Base-by-base conservation (phyloP, 2,329 filamentous ascomycete species). In the Dothidotthia symphoricarpi region DNA sequence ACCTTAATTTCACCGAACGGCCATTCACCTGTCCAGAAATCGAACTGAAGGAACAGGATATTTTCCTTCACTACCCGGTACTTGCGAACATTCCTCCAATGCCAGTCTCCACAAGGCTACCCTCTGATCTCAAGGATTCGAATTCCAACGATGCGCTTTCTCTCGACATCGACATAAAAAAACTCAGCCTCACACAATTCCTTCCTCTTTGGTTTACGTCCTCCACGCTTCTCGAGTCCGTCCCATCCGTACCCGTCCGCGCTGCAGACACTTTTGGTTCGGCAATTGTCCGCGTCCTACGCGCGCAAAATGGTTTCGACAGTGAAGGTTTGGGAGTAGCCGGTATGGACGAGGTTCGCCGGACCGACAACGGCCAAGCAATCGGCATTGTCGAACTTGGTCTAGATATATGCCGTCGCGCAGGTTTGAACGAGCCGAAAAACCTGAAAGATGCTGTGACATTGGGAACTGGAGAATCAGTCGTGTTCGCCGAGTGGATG, bases 301-400 rank as follows among this genome's bases (percentile, higher is more conserved):
- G 70, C 8, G 61, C 67, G 9, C 64, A 73, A 38, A 56, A 56
- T 29, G 69, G 69, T 4, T 71, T 73, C 29, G 52, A 45, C 6
- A 45, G 53, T n/a, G 66, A 69, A 40, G 55, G 57, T 1, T 43
- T 53, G 13, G 55, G 60, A 3, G 65, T 69, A 3, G 62, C 61
- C 2, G 68, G 67, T n/a, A 71, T 70, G 64, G 63, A 68, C 29
- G 69, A 69, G 45, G 57, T 67, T 9, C 53, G 36, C 43, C 61
- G 43, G 24, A 53, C 36, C 25, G 53, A 45, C 38, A 47, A 36
- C 19, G 50, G 52, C 13, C 32, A 45, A 8, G 44, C 49, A 12
- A 13, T 55, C 16, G 63, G 65, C n/a, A 55, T 68, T 29, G 45
- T 62, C 7, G 62, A 63, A 16, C 43, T 68, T 6, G 65, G 65